Percentiles rank a stretch among this genome's conserved stretches.
Evolutionary conservation across 2,329 filamentous ascomycete species (phyloP).

Genomic region (Diplodia scrobiculata): DNA sequence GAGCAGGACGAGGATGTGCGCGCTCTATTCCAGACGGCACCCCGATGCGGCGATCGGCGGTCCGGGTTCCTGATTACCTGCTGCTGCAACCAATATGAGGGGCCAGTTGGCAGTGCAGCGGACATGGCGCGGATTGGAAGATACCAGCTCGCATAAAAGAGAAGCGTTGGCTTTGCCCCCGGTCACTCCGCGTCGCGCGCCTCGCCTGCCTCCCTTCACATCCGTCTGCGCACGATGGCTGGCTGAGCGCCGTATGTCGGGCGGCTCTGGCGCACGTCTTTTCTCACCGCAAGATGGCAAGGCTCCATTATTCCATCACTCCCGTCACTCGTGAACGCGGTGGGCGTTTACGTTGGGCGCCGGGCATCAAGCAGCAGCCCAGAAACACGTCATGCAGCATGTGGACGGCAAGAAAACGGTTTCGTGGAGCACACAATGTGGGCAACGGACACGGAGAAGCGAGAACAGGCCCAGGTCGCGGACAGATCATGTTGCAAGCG

Average conservation of each 20-base stretch:
- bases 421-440: slow-evolving; percentile 5
- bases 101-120: slow-evolving; percentile 20
- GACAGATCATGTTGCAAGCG: slow-evolving; percentile 1
- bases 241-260: slow-evolving; percentile 10
- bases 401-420: background rate
- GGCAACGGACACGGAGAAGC: slow-evolving; percentile 1
- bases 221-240: slow-evolving; percentile 10
- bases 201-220: background rate
- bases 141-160: background rate
- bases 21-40: slow-evolving; percentile 8
- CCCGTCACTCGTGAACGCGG: background rate
- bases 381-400: slow-evolving; percentile 21
- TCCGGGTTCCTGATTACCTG: background rate
- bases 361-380: slow-evolving; percentile 11
- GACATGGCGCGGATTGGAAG: background rate
- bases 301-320: background rate
- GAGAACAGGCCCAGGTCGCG: background rate
- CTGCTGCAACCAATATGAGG: slow-evolving; percentile 18
- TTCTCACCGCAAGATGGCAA: background rate
- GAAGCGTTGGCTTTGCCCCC: background rate
- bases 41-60: slow-evolving; percentile 7
- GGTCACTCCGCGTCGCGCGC: slow-evolving; percentile 6
- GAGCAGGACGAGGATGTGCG: background rate
- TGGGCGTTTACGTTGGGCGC: background rate
- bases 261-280: slow-evolving; percentile 17